phyloP scores from a whole-genome alignment of 176 grass and related monocot genomes.

The Carex scoparia region DNA sequence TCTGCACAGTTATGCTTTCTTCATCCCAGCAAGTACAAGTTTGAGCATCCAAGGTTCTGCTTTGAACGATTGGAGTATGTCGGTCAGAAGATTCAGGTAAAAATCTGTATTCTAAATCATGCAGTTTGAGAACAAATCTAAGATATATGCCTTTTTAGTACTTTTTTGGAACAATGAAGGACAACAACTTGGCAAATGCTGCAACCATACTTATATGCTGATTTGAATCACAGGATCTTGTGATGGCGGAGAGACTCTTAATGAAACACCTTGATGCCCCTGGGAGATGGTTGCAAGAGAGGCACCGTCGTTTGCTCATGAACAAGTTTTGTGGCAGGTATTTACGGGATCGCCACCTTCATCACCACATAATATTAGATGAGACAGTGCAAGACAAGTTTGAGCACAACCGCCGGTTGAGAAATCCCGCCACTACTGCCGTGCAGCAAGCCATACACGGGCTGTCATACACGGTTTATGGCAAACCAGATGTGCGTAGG shows the following conservation, averaged over 20 bases:
- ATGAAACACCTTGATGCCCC: conserved; percentile 99
- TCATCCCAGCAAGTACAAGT: conserved; percentile 93
- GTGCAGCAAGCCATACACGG: conserved; percentile 91
- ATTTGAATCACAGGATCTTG: conserved; percentile 60
- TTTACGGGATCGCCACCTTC: conserved; percentile 78
- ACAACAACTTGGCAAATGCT: neutral
- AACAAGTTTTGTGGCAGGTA: conserved; percentile 96
- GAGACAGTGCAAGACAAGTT: conserved; percentile 80
- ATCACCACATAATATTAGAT: conserved; percentile 75
- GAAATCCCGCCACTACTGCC: conserved; percentile 85
- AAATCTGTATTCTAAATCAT: neutral
- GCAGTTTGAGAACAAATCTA: neutral
- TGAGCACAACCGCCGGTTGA: conserved; percentile 76
- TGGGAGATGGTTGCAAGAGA: conserved; percentile 84
- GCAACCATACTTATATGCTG: neutral
- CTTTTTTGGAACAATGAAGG: neutral
- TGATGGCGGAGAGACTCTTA: conserved; percentile 85
- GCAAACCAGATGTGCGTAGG: conserved; percentile 77
- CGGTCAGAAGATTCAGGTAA: conserved; percentile 97
- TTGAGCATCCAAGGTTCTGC: conserved; percentile 99
- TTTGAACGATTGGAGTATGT: conserved; percentile 89
- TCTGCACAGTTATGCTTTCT: conserved; percentile 64
- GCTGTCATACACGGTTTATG: conserved; percentile 75
- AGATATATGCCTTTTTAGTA: neutral
- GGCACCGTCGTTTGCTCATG: conserved; percentile 78